Base-by-base conservation (phyloP, 768 basidiomycete genomes). In the Suillus subalutaceus region DNA sequence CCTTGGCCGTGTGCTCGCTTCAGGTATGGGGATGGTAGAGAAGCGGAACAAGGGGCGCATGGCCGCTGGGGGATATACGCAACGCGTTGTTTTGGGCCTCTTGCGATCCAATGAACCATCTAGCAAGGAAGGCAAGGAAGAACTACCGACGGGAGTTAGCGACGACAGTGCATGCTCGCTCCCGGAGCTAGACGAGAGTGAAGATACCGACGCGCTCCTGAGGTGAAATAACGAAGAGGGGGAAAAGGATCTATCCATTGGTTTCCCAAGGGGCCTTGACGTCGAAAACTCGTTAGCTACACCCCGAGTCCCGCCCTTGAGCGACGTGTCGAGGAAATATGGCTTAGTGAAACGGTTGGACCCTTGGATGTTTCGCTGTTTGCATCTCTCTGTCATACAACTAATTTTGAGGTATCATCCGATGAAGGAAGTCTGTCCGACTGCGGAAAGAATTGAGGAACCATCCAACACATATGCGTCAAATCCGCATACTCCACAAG, bases 391-490 rank as follows among this genome's bases (percentile, higher is more conserved):
- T 12, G 26, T 43, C 15, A 26, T n/a, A 23, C 23, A 26, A 26
- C 16, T 40, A 18, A 41, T 59, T 18, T 40, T 7, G 38, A 26
- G 8, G 40, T 15, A 41, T 59, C 26, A 41, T 26, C 16, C 40
- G 58, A 60, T 26, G 57, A 59, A 10, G 23, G 23, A 58, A 23
- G 18, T 30, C 40, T 35, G 12, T 57, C 56, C 35, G 56, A 57
- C 35, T 57, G 35, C 3, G 35, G 6, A 38, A 73, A 75, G 1
- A 72, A 12, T 0, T 65, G 32, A 1, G 64, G 30, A 50, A 76
- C 8, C 4, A 48, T 4, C 75, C 74, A 75, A 68, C 70, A 75
- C 2, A 12, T 67, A 66, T 76, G 74, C 5, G 75, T 73, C n/a
- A 67, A 65, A 5, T 65, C 66, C 20, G 68, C 60, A 38, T 77